phyloP scores from a whole-genome alignment of 108 stramenopile genomes.

The Craspedostauros australis region DNA sequence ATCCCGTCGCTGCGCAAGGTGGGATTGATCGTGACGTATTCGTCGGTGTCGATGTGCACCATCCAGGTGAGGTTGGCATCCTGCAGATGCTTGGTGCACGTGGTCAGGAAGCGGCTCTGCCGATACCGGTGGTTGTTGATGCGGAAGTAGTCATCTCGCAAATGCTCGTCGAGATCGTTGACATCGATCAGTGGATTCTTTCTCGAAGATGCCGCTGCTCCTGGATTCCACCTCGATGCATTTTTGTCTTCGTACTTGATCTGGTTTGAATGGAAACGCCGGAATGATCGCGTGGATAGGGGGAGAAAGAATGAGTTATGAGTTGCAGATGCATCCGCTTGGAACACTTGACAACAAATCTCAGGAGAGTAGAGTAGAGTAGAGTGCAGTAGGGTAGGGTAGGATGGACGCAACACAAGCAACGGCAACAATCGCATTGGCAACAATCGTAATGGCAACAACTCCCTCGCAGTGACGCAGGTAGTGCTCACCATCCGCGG shows the following conservation, averaged over 20 bases:
- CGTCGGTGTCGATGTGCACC: conserved; percentile 9
- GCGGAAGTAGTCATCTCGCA: background rate
- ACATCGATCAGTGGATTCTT: background rate
- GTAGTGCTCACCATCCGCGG: too few relatives aligned
- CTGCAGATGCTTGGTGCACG: background rate
- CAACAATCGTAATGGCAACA: too few relatives aligned
- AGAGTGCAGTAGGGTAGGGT: too few relatives aligned
- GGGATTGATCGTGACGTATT: conserved; percentile 3
- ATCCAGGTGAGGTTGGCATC: background rate
- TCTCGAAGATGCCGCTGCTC: background rate
- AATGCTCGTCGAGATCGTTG: conserved; percentile 1
- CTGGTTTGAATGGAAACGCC: too few relatives aligned
- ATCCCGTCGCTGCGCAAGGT: background rate
- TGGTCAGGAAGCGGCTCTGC: background rate
- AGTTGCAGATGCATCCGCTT: too few relatives aligned
- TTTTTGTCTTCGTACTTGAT: conserved; percentile 19
- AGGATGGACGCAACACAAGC: too few relatives aligned
- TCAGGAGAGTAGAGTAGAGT: too few relatives aligned
- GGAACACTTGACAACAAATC: too few relatives aligned
- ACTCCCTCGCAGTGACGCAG: too few relatives aligned
- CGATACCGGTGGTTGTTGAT: conserved; percentile 18
- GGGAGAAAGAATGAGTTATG: too few relatives aligned
- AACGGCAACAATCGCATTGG: too few relatives aligned
- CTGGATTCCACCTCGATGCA: conserved; percentile 18
- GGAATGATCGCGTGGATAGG: too few relatives aligned